Base-by-base conservation (phyloP, 345 rosid genomes). In the Moringa oleifera region DNA sequence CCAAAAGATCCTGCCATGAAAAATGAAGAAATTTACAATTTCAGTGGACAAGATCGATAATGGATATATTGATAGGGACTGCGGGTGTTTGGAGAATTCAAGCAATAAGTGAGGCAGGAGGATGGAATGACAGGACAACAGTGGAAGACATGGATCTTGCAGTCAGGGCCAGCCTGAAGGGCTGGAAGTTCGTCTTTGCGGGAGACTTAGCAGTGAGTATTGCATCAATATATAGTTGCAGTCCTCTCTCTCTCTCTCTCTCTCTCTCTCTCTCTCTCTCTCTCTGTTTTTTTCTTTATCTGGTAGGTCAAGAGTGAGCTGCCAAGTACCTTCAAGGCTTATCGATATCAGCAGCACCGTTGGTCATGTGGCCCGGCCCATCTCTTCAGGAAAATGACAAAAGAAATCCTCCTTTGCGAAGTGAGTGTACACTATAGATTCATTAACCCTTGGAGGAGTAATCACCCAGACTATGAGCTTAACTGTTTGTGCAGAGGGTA, bases 81-180 rank as follows among this genome's bases (percentile, higher is more conserved):
- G 85, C 80, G 23, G 83, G 82, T 7, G 83, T 80, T 11, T 80
- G 87, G 85, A 61, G 75, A 73, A 82, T 80, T 47, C 72, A 68
- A 54, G 80, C 90, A 18, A 59, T 80, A 55, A 59, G 67, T 22
- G 83, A 82, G 61, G 81, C 82, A 0, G 85, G 90, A 2, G 83
- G 90, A 36, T 85, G 87, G 85, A 85, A 78, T 33, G 82, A 85
- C 58, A 71, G 79, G 59, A 82, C 87, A 20, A 84, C 76, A 25
- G 87, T 80, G 55, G 85, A 82, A 67, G 90, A 82, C 66, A 80
- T 82, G 90, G 86, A 85, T 66, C 76, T 82, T 33, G 85, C 87
- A 67, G 81, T 80, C 46, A 66, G 81, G 36, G 83, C 83, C 47
- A 80, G 77, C 58, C 81, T 85, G 21, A 78, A 68, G 66, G 87